Evolutionary conservation across 805 yeast genomes (phyloP), one percentile per base, ranked within the genome.

Genomic region (Barnettozyma siamensis): DNA sequence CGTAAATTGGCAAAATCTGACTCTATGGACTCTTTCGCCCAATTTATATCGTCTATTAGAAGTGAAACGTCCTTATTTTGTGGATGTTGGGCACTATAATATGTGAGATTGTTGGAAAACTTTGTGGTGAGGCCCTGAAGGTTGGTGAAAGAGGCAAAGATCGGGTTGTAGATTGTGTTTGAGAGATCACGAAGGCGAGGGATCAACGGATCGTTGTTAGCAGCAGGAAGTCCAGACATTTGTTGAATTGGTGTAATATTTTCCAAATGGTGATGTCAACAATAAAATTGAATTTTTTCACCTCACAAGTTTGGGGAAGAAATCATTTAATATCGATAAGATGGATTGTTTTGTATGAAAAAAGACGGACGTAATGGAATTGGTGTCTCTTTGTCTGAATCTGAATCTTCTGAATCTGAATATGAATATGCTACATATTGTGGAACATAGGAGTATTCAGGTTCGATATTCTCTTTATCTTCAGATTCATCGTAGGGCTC

Each of bases 121-220:
- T 32, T 31, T 8, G 32, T 11, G 8, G 38, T 30, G 26, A 42
- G 35, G 16, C 38, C 35, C 8, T 38, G 38, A n/a, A 42, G 17
- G 6, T 35, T 31, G 11, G 31, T 18, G 28, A 42, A 42, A 5
- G 42, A 31, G 18, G 16, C n/a, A 19, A 42, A 42, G 19, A 42
- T 13, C 2, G 45, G 45, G 9, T 27, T 42, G 13, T 42, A 42
- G 15, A 42, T 19, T 9, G 37, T 21, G 20, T 38, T 35, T 7
- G 45, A 21, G 4, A 38, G 33, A 13, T 38, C 38, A 28, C 45
- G 37, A 10, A 38, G 21, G 4, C 23, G 24, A 9, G 41, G 39
- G n/a, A 42, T 24, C 15, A 42, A n/a, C 8, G 38, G 30, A 33
- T 42, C 42, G 15, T 42, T 42, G 31, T 38, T 35, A 10, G 42